Evolutionary conservation across 2,329 filamentous ascomycete genomes (phyloP), one percentile per base, ranked within the genome.

Genomic region (Arthrobotrys iridis): DNA sequence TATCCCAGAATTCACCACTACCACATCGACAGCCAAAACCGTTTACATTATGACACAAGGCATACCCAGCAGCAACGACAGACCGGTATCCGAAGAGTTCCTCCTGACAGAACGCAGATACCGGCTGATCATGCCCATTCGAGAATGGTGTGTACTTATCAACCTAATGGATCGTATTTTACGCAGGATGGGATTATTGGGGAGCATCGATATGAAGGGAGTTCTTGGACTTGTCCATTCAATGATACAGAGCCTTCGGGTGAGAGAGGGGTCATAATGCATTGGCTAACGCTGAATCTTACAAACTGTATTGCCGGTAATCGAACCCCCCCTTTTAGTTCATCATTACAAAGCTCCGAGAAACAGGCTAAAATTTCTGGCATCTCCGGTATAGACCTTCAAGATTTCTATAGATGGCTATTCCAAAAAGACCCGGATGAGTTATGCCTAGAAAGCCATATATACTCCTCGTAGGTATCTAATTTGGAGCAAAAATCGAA

Each of bases 341-440:
- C 28, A 10, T 33, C 4, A n/a, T n/a, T n/a, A n/a, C n/a, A n/a
- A n/a, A n/a, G n/a, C n/a, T n/a, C n/a, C n/a, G 2, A 58, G 7
- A 41, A 24, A 43, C 10, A 4, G 4, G 4, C 7, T 2, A 28
- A 30, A 7, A 3, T 22, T 15, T 28, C n/a, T n/a, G n/a, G n/a
- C n/a, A 7, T 13, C 8, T 37, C 3, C 2, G 3, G 13, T 20
- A 20, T 30, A 60, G 64, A 68, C n/a, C 35, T 68, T 4, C 37
- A 68, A 22, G 64, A 68, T 13, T 68, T 68, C 15, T 68, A 68
- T 18, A n/a, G 40, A 24, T 59, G 30, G 28, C 41, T 68, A 6
- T 68, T 68, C n/a, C 64, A 68, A n/a, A 68, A 68, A 26, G 52
- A 50, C 6, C 64, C 64, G 7, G 64, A 68, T 15, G 64, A 68